A percentile compares a stretch with the other conserved stretches of the same genome.
Evolutionary conservation across 768 basidiomycete species (phyloP).

Genomic region (Naganishia onofrii): DNA sequence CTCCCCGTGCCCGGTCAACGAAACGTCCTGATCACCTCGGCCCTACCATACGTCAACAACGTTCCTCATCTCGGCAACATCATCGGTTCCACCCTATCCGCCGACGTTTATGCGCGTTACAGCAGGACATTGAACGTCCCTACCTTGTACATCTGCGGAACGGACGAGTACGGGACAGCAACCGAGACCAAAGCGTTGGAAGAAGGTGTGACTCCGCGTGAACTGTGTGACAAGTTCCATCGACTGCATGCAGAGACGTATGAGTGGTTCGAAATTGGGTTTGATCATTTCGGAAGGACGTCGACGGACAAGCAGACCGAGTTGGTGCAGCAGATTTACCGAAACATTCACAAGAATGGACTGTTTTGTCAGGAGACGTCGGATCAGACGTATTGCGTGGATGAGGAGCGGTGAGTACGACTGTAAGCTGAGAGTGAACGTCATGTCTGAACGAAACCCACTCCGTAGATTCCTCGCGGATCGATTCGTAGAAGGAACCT

Average conservation of each 20-base stretch:
- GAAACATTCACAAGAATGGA: conserved; percentile 73
- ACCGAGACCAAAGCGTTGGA: conserved; percentile 78
- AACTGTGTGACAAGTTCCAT: conserved; percentile 85
- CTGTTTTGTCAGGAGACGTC: conserved; percentile 77
- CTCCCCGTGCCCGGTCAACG: conserved; percentile 78
- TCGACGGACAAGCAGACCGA: conserved; percentile 84
- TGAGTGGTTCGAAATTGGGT: conserved; percentile 96
- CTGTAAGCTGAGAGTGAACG: too few species aligned
- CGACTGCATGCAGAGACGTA: conserved; percentile 86
- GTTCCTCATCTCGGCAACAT: conserved; percentile 84
- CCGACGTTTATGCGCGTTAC: conserved; percentile 92
- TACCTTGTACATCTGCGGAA: conserved; percentile 93
- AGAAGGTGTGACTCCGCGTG: conserved; percentile 51
- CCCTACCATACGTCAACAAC: conserved; percentile 81
- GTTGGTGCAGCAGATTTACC: conserved; percentile 89
- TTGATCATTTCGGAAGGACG: conserved; percentile 94
- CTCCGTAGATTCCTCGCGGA: conserved; percentile 73
- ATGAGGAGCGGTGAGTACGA: conserved; percentile 76
- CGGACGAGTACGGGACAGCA: conserved; percentile 99
- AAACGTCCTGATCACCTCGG: conserved; percentile 90
- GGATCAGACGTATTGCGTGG: conserved; percentile 93
- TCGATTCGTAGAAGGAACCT: conserved; percentile 95
- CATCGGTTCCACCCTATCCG: conserved; percentile 75
- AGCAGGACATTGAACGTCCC: conserved; percentile 75
- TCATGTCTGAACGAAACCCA: too few species aligned